A percentile compares a stretch with the other conserved stretches of the same genome.
Conservation (phyloP, 495 filamentous ascomycete genomes). For the Aspergillus steynii region DNA sequence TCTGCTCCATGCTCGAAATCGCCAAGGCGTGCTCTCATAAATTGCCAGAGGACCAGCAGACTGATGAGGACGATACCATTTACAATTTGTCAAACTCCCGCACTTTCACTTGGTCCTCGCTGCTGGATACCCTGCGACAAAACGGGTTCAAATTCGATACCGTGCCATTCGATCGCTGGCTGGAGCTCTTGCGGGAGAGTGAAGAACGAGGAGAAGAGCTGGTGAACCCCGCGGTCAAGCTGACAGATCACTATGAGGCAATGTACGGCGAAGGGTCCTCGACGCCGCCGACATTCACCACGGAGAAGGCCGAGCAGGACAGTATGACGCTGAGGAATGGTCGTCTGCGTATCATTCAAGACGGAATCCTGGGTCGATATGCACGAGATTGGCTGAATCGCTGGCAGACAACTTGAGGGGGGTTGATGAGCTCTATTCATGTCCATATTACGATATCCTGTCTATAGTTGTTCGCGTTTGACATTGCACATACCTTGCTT, state of each 20-base stretch:
- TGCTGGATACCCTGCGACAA: conserved; percentile 46
- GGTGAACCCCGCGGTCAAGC: conserved; percentile 59
- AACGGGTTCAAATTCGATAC: conserved; percentile 48
- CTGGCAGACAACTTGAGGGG: conserved; percentile 20
- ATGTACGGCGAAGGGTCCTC: conserved; percentile 25
- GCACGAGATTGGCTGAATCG: conserved; percentile 36
- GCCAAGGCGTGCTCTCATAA: conserved; percentile 27
- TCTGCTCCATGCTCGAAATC: conserved; percentile 48
- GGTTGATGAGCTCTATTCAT: not conserved
- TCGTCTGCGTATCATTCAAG: conserved; percentile 34
- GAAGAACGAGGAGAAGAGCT: conserved; percentile 46
- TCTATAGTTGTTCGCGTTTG: not conserved
- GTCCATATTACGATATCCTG: not conserved
- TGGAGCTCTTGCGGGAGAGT: conserved; percentile 42
- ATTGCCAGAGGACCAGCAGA: not conserved
- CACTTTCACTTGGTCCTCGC: conserved; percentile 51
- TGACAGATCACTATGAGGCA: conserved; percentile 54
- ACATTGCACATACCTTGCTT: not conserved
- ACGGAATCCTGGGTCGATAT: conserved; percentile 39
- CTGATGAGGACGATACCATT: conserved; percentile 33
- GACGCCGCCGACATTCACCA: conserved; percentile 25
- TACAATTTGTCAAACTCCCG: conserved; percentile 56
- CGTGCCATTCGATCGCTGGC: conserved; percentile 50
- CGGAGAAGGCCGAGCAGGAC: conserved; percentile 37
- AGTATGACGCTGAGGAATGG: conserved; percentile 39